Conservation (phyloP, 345 rosid species). For the Citropsis articulata region DNA sequence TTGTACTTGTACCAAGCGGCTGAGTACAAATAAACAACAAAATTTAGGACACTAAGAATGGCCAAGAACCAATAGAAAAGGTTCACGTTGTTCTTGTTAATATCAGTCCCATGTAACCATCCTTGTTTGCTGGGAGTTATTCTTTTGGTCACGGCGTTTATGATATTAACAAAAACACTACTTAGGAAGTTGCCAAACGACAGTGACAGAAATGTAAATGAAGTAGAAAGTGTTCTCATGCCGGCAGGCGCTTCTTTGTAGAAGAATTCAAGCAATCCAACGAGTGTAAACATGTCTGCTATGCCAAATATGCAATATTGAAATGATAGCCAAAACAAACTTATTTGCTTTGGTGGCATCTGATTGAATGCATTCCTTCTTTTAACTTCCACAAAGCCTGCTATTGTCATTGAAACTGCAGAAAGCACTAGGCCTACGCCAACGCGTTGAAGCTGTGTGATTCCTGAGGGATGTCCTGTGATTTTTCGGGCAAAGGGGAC, state of each 20-base stretch:
- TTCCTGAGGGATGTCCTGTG: constrained; percentile 36
- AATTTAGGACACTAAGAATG: constrained; percentile 35
- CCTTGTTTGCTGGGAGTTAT: constrained; percentile 32
- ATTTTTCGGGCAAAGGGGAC: constrained; percentile 39
- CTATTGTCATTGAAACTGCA: constrained; percentile 36
- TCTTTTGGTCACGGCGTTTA: constrained; percentile 30
- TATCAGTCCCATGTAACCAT: constrained; percentile 36
- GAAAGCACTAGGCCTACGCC: constrained; percentile 45
- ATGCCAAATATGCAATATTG: constrained; percentile 41
- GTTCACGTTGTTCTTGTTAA: constrained; percentile 36
- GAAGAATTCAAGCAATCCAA: constrained; percentile 48
- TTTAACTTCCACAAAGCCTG: constrained; percentile 42
- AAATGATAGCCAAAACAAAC: constrained; percentile 41
- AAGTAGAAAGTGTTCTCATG: constrained; percentile 44
- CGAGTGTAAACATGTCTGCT: constrained; percentile 49
- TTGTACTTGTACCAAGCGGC: constrained; percentile 53
- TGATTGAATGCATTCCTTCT: constrained; percentile 22
- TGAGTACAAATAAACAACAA: constrained; percentile 23
- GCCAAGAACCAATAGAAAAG: constrained; percentile 50
- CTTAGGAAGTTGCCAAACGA: constrained; percentile 45
- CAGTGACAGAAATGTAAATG: constrained; percentile 38
- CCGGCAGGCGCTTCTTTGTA: constrained; percentile 40
- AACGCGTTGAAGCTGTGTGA: constrained; percentile 44
- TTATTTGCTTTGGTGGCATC: constrained; percentile 10
- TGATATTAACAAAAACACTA: constrained; percentile 24